Evolutionary conservation across 2,329 filamentous ascomycete genomes (phyloP), one percentile per base, ranked within the genome.

Genomic region (Fusarium torulosum): DNA sequence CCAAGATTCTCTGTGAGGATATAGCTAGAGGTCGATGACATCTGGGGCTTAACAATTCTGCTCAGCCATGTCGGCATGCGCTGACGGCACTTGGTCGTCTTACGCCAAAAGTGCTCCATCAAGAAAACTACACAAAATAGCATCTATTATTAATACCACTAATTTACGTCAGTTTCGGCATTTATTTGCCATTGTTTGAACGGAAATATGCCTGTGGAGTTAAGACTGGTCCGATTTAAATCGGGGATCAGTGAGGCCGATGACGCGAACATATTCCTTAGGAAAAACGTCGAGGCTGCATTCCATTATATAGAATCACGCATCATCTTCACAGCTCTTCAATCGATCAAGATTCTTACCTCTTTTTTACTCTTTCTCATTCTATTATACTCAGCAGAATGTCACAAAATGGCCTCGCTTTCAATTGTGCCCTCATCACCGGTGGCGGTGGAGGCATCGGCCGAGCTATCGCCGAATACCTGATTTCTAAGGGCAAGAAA

Each of bases 391-490:
- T 14, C 6, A 0, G 3, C 13, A 52, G 50, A 43, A 67, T 67
- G 63, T 15, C 59, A 4, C 42, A 67, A 33, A 19, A 67, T 13
- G 13, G 50, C 19, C 74, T 81, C 38, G 68, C 75, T 21, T 80
- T 82, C 59, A 78, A 80, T 0, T 83, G 80, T 63, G 84, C 83
- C 10, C 75, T 86, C 47, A 72, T 85, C 50, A 85, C 83, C 0
- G 83, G 84, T 7, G 85, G 84, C 19, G 83, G 76, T 1, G 83
- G 84, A 19, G 85, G 85, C 33, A 84, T 87, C 21, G 84, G 85
- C 51, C 79, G 79, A 55, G 83, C 80, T 3, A 75, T 87, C 19
- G 78, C 83, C 0, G 71, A 83, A 45, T 81, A 83, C 58, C 76
- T 86, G 50, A 77, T 84, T 52, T 79, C 77, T 0, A 74, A 77